Evolutionary conservation across 2,329 filamentous ascomycete species (phyloP).

Genomic region (Penicillium italicum): DNA sequence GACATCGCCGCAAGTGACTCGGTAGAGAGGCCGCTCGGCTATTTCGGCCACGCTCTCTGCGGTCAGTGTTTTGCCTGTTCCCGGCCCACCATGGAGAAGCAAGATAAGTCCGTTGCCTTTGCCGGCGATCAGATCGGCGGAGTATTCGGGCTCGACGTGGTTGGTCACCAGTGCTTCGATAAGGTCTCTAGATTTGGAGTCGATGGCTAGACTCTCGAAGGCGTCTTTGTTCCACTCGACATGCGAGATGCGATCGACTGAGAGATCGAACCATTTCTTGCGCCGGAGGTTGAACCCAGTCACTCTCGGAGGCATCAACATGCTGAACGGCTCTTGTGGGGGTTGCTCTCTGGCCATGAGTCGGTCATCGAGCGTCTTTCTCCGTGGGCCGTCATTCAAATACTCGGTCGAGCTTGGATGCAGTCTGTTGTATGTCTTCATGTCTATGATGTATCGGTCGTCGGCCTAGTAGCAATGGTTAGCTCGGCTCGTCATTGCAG

Average conservation of each 20-base stretch:
- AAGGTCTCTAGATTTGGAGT: constrained; percentile 5
- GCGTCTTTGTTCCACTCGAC: constrained; percentile 20
- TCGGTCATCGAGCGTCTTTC: not conserved
- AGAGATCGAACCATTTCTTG: constrained; percentile 15
- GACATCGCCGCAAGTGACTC: constrained; percentile 10
- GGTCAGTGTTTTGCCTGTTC: constrained; percentile 66
- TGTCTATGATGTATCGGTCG: constrained; percentile 15
- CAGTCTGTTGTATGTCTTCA: constrained; percentile 6
- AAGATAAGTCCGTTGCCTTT: constrained; percentile 20
- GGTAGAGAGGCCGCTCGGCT: constrained; percentile 14
- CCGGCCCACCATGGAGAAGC: constrained; percentile 21
- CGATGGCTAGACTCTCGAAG: constrained; percentile 18
- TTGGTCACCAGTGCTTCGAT: constrained; percentile 14
- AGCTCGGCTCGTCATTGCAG: not conserved
- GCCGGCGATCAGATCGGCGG: constrained; percentile 13
- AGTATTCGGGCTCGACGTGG: not conserved
- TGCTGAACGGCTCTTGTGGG: not conserved
- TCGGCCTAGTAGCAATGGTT: not conserved
- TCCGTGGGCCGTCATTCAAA: not conserved
- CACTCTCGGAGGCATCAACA: constrained; percentile 5
- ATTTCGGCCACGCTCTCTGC: constrained; percentile 64
- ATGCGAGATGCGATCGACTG: constrained; percentile 11
- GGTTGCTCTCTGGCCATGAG: not conserved
- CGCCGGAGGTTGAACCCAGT: constrained; percentile 14
- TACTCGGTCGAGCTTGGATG: not conserved